Evolutionary conservation across 2,329 filamentous ascomycete species (phyloP).

Genomic region (Aspergillus tanneri): DNA sequence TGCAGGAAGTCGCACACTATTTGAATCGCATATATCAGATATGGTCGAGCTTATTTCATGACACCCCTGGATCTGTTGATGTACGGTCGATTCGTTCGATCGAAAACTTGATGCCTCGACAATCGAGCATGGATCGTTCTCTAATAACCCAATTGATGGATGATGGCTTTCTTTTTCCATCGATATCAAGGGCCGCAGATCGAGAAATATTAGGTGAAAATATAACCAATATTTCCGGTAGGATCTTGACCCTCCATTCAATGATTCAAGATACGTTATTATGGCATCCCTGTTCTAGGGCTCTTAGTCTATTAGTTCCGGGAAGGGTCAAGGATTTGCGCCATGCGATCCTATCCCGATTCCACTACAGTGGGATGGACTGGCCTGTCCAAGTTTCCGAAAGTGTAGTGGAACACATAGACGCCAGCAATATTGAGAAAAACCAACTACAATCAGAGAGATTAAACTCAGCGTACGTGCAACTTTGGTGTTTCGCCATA

Average conservation of each 20-base stretch:
- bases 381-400: slow-evolving; percentile 1
- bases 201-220: background rate
- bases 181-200: background rate
- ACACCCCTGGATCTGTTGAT: background rate
- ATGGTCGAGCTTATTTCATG: background rate
- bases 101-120: slow-evolving; percentile 1
- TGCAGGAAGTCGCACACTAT: background rate
- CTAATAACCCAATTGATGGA: background rate
- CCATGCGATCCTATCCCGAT: background rate
- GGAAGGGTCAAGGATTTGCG: background rate
- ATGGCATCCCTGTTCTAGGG: slow-evolving; percentile 1
- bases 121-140: background rate
- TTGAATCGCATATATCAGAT: background rate
- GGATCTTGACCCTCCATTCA: slow-evolving; percentile 4
- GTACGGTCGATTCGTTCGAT: background rate
- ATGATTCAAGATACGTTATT: slow-evolving; percentile 4
- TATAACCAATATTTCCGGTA: background rate
- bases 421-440: background rate
- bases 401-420: background rate
- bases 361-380: background rate
- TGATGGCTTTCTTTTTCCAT: background rate
- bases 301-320: background rate
- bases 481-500: slow-evolving; percentile 7
- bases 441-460: background rate
- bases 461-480: background rate